A percentile compares a stretch with the other conserved stretches of the same genome.
Conservation (phyloP, 75 land plant genomes). For the Selaginella moellendorffii region DNA sequence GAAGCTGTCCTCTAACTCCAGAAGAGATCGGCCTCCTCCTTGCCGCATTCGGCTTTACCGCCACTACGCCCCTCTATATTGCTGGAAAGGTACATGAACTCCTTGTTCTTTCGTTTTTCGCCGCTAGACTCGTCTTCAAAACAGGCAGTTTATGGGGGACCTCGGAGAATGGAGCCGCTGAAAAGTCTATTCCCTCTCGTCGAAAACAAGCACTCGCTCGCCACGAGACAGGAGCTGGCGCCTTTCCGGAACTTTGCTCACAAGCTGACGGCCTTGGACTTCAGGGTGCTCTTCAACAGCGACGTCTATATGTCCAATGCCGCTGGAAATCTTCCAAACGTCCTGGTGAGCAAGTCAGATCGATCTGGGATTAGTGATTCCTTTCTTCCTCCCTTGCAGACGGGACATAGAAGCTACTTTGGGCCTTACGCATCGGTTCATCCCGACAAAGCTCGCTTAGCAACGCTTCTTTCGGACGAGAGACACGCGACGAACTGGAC, state of each 20-base stretch:
- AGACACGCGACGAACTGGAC: conserved; percentile 6
- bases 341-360: conserved; percentile 16
- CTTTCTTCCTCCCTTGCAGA: conserved; percentile 12
- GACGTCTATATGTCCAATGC: conserved; percentile 27
- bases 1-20: conserved; percentile 31
- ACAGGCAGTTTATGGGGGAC: conserved; percentile 21
- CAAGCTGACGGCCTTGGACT: conserved; percentile 24
- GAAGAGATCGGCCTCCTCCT: conserved; percentile 25
- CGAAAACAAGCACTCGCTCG: conserved; percentile 16
- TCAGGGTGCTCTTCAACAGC: conserved; percentile 20
- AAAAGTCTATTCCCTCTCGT: conserved; percentile 18
- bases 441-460: conserved; percentile 23
- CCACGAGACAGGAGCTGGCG: conserved; percentile 16
- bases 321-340: conserved; percentile 26
- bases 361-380: not conserved
- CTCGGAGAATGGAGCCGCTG: conserved; percentile 19
- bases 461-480: conserved; percentile 14
- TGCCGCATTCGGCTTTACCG: conserved; percentile 18
- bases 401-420: conserved; percentile 22
- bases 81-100: conserved; percentile 32
- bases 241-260: not conserved
- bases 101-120: too few species aligned
- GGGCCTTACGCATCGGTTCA: conserved; percentile 25
- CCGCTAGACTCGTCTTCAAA: too few species aligned
- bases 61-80: conserved; percentile 18